Conservation (phyloP, 306 rosid species). For the Benincasa hispida region DNA sequence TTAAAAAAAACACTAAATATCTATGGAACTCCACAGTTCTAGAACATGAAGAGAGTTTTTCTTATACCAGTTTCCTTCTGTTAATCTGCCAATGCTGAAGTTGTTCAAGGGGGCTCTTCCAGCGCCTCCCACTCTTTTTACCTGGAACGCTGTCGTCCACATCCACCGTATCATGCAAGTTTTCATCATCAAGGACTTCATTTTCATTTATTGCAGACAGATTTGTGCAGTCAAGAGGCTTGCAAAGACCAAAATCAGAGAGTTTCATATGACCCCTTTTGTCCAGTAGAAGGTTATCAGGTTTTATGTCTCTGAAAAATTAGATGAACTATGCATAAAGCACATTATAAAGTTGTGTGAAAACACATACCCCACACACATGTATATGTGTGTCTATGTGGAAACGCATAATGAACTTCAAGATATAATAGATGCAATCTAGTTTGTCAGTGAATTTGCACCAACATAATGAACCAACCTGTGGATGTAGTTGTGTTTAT, state of each 20-base stretch:
- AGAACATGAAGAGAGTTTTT: neutral
- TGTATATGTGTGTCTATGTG: neutral
- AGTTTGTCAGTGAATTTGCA: neutral
- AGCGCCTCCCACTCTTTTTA: conserved; percentile 58
- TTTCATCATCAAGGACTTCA: conserved; percentile 63
- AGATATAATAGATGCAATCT: neutral
- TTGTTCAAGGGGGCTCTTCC: conserved; percentile 85
- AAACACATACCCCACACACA: neutral
- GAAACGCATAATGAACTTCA: neutral
- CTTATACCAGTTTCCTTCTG: conserved; percentile 43
- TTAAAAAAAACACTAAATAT: neutral
- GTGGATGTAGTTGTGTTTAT: conserved; percentile 74
- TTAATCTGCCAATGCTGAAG: conserved; percentile 90
- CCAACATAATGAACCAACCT: conserved; percentile 33
- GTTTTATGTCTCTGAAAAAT: conserved; percentile 71
- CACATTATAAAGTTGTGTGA: neutral
- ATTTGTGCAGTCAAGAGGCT: conserved; percentile 75
- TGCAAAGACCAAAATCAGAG: conserved; percentile 93
- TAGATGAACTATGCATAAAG: neutral
- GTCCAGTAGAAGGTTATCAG: conserved; percentile 87
- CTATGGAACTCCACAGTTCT: neutral
- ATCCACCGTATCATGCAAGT: conserved; percentile 60
- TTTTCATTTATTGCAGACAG: conserved; percentile 62
- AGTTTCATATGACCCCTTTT: conserved; percentile 75
- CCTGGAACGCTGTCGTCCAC: conserved; percentile 29